phyloP scores from a whole-genome alignment of 345 rosid genomes.

The Citrus australasica region DNA sequence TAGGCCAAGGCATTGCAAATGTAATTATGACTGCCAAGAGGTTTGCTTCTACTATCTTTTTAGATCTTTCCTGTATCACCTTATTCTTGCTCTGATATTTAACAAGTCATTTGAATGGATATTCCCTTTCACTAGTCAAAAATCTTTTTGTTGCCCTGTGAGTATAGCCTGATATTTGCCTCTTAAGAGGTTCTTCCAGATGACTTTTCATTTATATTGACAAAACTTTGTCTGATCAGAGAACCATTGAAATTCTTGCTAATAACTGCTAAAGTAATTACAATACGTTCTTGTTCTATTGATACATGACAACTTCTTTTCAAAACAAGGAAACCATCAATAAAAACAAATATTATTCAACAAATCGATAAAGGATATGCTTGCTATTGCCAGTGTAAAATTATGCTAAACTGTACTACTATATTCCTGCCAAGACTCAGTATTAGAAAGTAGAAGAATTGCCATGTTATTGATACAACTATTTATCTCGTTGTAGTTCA shows the following conservation, averaged over 20 bases:
- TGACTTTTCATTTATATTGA: background rate
- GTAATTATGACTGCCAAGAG: slow-evolving; percentile 89
- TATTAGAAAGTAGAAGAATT: background rate
- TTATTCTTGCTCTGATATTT: background rate
- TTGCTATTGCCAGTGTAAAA: background rate
- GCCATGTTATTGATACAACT: background rate
- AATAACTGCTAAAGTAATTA: background rate
- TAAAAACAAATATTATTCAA: background rate
- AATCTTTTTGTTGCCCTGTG: background rate
- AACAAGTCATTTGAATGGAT: background rate
- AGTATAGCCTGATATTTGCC: background rate
- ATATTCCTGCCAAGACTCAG: background rate
- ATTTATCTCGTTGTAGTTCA: background rate
- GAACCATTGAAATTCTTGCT: background rate
- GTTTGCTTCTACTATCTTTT: slow-evolving; percentile 30
- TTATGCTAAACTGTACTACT: background rate
- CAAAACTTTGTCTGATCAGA: background rate
- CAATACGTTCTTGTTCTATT: background rate
- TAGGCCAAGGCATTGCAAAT: slow-evolving; percentile 96
- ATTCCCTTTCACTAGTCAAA: background rate
- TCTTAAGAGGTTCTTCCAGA: background rate
- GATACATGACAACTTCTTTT: background rate
- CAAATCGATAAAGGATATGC: background rate
- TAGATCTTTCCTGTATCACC: background rate
- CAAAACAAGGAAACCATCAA: background rate